Base-by-base conservation (phyloP, 352 stramenopile species). In the Elongisporangium undulatum region DNA sequence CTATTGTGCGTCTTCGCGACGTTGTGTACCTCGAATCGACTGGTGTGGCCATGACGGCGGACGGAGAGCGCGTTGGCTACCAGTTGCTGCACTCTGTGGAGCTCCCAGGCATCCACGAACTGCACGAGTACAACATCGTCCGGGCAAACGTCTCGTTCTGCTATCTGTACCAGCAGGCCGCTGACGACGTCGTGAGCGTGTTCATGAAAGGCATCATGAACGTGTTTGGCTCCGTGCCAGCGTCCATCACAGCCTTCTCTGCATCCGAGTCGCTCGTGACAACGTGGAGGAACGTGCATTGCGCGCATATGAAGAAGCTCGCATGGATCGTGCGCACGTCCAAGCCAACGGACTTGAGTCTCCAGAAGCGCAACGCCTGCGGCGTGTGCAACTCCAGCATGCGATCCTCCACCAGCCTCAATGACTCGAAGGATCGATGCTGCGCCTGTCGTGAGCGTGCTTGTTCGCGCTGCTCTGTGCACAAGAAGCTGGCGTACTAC, bases 1-100 rank as follows among this genome's bases (percentile, higher is more conserved):
- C 64, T 2, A 53, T 83, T n/a, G 70, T 79, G 49, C 72, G 73
- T 49, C 73, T 76, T n/a, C 72, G 79, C 15, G 79, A 89, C 58
- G 41, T 82, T 59, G 71, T 83, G 13, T 84, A 69, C 49, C 62
- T 87, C 3, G 73, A 84, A 41, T 68, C 63, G 3, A 84, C 73
- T 2, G 78, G 78, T n/a, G 71, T 79, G 20, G 51, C 64, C 15
- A 41, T 70, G 2, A 66, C 74, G 53, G 65, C 56, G 8, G 64
- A 65, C 22, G 75, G 78, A 10, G 71, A 85, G 10, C 66, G 74
- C 22, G 49, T 82, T 8, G 73, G 67, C n/a, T 79, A 66, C 22
- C 67, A 66, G 39, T 22, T 82, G 17, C 53, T 64, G 4, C 73
- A 82, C 58, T 82, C 73, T 2, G 61, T 82, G 9, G 62, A 75